Evolutionary conservation across 345 rosid genomes (phyloP), one percentile per base, ranked within the genome.

Genomic region (Reutealis trisperma): DNA sequence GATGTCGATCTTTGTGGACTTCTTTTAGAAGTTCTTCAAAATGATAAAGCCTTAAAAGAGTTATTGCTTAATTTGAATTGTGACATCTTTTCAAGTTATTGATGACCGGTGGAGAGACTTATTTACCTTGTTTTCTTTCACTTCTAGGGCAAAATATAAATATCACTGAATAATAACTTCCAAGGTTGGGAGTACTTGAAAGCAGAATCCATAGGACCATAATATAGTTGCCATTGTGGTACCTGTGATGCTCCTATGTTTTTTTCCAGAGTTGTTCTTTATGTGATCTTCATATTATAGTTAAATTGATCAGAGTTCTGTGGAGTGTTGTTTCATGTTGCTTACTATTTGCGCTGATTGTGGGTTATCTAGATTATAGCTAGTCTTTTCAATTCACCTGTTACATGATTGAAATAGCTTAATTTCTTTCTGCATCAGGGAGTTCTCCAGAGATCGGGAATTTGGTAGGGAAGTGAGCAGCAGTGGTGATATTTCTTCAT

Each of bases 391-490:
- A 21, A 22, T 22, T 21, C 4, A 19, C 21, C 15, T 62, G 37
- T n/a, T 6, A 55, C 9, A 6, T 65, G 30, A 51, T 18, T 44
- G 52, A 25, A 25, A 70, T 24, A 34, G 13, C 51, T 45, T 44
- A 51, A 41, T 25, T 27, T 65, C 12, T 51, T 71, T 10, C 47
- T 37, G 44, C 60, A 83, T 85, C 83, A 92, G 97, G 91, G 97
- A 89, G 75, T 79, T 90, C 67, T 72, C 86, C 44, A 90, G 92
- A 78, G 97, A 92, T 60, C 86, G 97, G 78, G 96, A 91, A 25
- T 86, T 82, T 72, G 81, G 89, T 51, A 90, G 93, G 81, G 93
- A 88, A 86, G 88, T 86, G 83, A 86, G 88, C 87, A 85, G 88
- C 77, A 83, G 79, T 67, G 85, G 83, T 32, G 90, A 78, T 75